These are phyloP conservation scores for Pelargonium cotyledonis DNA, from an alignment of 441 rosid genomes.

Conservation along the genomic window DNA sequence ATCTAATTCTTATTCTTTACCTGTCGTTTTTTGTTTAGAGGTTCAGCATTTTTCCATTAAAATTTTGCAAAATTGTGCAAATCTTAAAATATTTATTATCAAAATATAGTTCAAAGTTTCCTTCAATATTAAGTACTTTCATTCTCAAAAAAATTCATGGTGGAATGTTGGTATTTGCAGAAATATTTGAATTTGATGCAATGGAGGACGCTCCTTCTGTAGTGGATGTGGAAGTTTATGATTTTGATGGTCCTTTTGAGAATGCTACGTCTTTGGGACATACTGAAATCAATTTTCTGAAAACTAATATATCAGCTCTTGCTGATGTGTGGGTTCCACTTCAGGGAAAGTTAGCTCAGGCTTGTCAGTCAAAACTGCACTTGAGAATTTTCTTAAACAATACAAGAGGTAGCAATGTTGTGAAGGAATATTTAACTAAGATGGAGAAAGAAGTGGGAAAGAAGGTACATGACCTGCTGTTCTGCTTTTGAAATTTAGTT, in stretches of 20 bases:
- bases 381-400: conserved; percentile 84
- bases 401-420: conserved; percentile 77
- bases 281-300: conserved; percentile 78
- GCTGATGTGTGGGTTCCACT: conserved; percentile 92
- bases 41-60: background rate
- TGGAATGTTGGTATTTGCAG: conserved; percentile 39
- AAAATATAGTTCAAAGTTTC: background rate
- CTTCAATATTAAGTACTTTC: background rate
- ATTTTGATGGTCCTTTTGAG: conserved; percentile 90
- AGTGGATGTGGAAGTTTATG: conserved; percentile 79
- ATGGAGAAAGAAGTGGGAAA: conserved; percentile 99
- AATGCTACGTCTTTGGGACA: conserved; percentile 83
- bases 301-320: conserved; percentile 68
- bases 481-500: conserved; percentile 12
- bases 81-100: conserved; percentile 9
- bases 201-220: conserved; percentile 96
- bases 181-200: conserved; percentile 95
- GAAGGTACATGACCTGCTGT: conserved; percentile 47
- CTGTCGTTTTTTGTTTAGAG: conserved; percentile 6
- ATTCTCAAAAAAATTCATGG: conserved; percentile 9
- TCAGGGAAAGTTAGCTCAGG: conserved; percentile 80
- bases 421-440: conserved; percentile 71
- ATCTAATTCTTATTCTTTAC: conserved; percentile 20
- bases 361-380: conserved; percentile 88
- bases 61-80: background rate